phyloP scores from a whole-genome alignment of 192 early-diverging fungal species.

The Haplosporangium gracile region DNA sequence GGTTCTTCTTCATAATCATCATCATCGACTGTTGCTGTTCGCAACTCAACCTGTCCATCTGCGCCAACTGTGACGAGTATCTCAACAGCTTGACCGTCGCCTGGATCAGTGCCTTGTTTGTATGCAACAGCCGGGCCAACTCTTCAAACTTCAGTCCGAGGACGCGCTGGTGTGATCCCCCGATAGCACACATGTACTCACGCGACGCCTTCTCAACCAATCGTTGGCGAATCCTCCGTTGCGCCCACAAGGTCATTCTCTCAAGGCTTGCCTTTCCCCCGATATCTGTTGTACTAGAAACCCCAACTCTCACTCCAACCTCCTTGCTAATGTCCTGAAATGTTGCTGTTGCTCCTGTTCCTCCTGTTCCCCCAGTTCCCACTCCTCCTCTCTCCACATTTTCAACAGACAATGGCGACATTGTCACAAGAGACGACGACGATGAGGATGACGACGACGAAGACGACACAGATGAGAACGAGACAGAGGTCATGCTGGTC shows the following conservation, averaged over 20 bases:
- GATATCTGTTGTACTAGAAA: neutral
- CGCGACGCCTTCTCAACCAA: conserved; percentile 27
- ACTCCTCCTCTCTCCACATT: neutral
- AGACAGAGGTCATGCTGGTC: conserved; percentile 36
- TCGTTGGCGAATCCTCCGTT: conserved; percentile 19
- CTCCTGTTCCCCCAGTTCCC: neutral
- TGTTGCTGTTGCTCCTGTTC: neutral
- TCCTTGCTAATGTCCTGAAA: conserved; percentile 9
- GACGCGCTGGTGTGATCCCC: conserved; percentile 36
- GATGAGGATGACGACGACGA: neutral
- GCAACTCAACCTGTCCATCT: neutral
- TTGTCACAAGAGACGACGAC: neutral
- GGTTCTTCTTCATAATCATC: conserved; percentile 22
- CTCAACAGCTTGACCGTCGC: conserved; percentile 57
- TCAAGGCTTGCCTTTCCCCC: conserved; percentile 10
- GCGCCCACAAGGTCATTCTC: conserved; percentile 16
- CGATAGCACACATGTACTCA: conserved; percentile 48
- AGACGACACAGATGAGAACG: neutral
- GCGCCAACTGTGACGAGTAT: conserved; percentile 28
- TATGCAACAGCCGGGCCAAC: conserved; percentile 41
- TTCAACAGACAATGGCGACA: conserved; percentile 10
- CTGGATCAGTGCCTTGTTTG: conserved; percentile 54
- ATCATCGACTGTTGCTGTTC: conserved; percentile 9
- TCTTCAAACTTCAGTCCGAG: conserved; percentile 40
- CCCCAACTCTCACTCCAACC: neutral